Conservation (phyloP, 2,329 filamentous ascomycete genomes). For the Truncatella angustata region DNA sequence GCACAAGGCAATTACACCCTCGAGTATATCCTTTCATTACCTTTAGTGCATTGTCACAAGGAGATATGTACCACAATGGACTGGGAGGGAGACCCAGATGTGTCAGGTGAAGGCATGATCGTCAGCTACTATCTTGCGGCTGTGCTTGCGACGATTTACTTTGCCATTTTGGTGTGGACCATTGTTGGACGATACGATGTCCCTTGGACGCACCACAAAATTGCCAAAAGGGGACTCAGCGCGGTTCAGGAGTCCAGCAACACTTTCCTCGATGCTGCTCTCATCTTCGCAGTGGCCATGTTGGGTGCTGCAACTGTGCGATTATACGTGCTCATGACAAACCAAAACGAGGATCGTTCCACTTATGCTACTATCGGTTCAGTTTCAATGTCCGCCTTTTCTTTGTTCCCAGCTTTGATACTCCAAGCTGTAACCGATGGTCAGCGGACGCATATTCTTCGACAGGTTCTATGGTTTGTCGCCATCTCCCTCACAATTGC, state of each 20-base stretch:
- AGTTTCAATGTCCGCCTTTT: slow-evolving; percentile 19
- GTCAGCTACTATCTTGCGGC: background rate
- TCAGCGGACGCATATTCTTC: slow-evolving; percentile 3
- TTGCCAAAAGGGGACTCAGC: background rate
- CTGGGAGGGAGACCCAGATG: background rate
- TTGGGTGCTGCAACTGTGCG: slow-evolving; percentile 18
- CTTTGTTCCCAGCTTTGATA: slow-evolving; percentile 17
- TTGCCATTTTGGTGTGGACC: background rate
- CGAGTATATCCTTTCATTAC: background rate
- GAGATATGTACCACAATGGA: background rate
- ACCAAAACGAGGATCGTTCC: slow-evolving; percentile 16
- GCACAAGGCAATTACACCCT: background rate
- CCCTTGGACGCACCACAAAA: background rate
- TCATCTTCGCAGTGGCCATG: slow-evolving; percentile 20
- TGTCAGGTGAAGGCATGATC: background rate
- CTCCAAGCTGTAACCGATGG: slow-evolving; percentile 14
- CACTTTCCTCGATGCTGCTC: slow-evolving; percentile 16
- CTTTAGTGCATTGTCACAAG: background rate
- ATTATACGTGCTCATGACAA: slow-evolving; percentile 10
- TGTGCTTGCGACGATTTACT: background rate
- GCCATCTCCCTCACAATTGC: slow-evolving; percentile 15
- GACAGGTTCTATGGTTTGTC: slow-evolving; percentile 19
- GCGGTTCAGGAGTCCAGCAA: slow-evolving; percentile 28
- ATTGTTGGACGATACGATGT: background rate
- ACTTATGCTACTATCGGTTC: slow-evolving; percentile 19